Evolutionary conservation across 2,329 filamentous ascomycete genomes (phyloP), one percentile per base, ranked within the genome.

Genomic region (Aureobasidium pullulans): DNA sequence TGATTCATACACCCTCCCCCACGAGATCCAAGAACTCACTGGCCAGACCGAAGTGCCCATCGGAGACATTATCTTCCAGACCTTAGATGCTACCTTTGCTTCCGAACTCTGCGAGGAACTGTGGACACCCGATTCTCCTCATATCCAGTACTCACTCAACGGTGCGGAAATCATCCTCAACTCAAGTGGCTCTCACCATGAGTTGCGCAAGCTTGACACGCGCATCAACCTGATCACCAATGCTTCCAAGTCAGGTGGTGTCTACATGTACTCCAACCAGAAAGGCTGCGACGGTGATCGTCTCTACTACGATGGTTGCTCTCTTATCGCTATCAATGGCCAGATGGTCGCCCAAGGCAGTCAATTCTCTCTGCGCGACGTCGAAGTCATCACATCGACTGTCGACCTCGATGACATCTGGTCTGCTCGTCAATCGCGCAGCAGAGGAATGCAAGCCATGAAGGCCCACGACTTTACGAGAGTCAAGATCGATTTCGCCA

Each of bases 351-450:
- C 83, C 1, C 85, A 89, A 68, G 84, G 81, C 1, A 80, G 79
- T 0, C 86, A 89, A 65, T 89, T 89, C 71, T 81, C 77, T 13
- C 70, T 88, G 9, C 79, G 81, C 54, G 79, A 81, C 52, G 76
- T 85, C 0, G 76, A 81, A 59, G 80, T 82, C 4, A 73, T 83
- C 37, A 77, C 81, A 3, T 81, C 80, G 0, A 76, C 80, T 0
- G 78, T 83, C 0, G 82, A 85, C 59, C 69, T 85, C 1, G 89
- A 93, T 66, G 84, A 89, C 63, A 87, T 93, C 6, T 76, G 86
- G 34, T 75, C 79, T 1, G 85, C 79, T 65, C 76, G 87, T 0
- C 81, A 74, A n/a, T 74, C 77, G 0, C 77, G 80, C 8, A 81
- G 81, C 11, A 77, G 84, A 57, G 80, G 81, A 6, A 67, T 83